phyloP scores from a whole-genome alignment of 2,329 filamentous ascomycete genomes.

The Davidsoniella eucalypti region DNA sequence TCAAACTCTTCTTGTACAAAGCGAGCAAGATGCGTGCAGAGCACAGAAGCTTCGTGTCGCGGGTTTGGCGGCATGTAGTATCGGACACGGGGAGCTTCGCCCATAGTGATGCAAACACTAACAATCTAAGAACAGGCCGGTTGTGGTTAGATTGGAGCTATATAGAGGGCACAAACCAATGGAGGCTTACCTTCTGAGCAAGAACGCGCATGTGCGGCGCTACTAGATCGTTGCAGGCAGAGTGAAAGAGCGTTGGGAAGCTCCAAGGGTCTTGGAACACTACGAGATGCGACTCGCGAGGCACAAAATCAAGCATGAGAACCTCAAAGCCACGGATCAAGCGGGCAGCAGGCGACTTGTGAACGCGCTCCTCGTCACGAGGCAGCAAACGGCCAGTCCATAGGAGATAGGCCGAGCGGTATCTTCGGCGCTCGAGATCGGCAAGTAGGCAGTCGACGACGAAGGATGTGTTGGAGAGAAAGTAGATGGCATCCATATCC shows the following conservation, averaged over 20 bases:
- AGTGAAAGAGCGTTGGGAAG: slow-evolving; percentile 84
- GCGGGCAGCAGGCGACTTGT: slow-evolving; percentile 50
- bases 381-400: slow-evolving; percentile 69
- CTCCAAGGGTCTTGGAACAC: slow-evolving; percentile 93
- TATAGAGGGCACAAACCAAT: neutral
- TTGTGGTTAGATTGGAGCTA: neutral
- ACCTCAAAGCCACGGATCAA: slow-evolving; percentile 69
- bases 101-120: slow-evolving; percentile 76
- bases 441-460: slow-evolving; percentile 89
- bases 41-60: slow-evolving; percentile 70
- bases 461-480: slow-evolving; percentile 70
- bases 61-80: slow-evolving; percentile 68
- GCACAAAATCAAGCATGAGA: slow-evolving; percentile 75
- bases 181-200: slow-evolving; percentile 58
- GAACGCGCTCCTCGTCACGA: slow-evolving; percentile 54
- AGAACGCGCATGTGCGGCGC: slow-evolving; percentile 67
- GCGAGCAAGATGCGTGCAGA: slow-evolving; percentile 74
- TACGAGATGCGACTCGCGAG: slow-evolving; percentile 77
- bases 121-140: slow-evolving; percentile 42
- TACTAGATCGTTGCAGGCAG: slow-evolving; percentile 71
- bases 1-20: slow-evolving; percentile 89
- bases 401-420: slow-evolving; percentile 62
- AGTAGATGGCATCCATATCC: slow-evolving; percentile 88
- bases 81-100: slow-evolving; percentile 82
- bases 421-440: slow-evolving; percentile 73